Base-by-base conservation (phyloP, 1,284 basidiomycete species). In the Malassezia arunalokei region DNA sequence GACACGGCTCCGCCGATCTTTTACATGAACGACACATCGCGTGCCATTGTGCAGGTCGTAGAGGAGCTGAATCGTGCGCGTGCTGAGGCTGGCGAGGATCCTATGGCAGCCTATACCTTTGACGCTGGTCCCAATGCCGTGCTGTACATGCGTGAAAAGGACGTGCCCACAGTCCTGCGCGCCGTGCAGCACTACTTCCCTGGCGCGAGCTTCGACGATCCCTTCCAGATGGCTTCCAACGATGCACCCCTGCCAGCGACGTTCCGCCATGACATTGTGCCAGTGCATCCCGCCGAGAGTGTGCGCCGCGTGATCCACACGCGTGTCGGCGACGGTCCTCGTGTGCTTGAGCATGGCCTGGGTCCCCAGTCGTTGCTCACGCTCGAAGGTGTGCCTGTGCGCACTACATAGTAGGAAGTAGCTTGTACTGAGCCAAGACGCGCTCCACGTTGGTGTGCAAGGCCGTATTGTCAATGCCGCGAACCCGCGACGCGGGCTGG, bases 111-210 rank as follows among this genome's bases (percentile, higher is more conserved):
- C 33, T 99, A 99, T 77, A 98, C 94, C 6, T 98, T 87, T 73
- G 94, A 99, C 68, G 94, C 92, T 0, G 92, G 92, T 35, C 94
- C 94, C 31, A 99, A 99, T 76, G 92, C 92, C 1, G 94, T 99
- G 65, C 89, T 99, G 66, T 99, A 98, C 76, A 81, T 89, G 0
- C 81, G 82, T 17, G 79, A 85, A 71, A 50, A 52, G 40, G 60
- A 71, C 50, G 54, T 66, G 49, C 45, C 52, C 2, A 29, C 49
- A n/a, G 57, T 71, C n/a, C 47, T 69, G 28, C 51, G 55, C 43
- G 55, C 59, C 8, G 59, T 73, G 51, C 60, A 65, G 5, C 70
- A 71, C 58, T 73, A 73, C 60, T 71, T 73, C 59, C 68, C 68
- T 37, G 69, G 64, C 43, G 64, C 70, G 24, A 65, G 65, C 55